Evolutionary conservation across 768 basidiomycete genomes (phyloP).

Genomic region (Coprinellus micaceus): DNA sequence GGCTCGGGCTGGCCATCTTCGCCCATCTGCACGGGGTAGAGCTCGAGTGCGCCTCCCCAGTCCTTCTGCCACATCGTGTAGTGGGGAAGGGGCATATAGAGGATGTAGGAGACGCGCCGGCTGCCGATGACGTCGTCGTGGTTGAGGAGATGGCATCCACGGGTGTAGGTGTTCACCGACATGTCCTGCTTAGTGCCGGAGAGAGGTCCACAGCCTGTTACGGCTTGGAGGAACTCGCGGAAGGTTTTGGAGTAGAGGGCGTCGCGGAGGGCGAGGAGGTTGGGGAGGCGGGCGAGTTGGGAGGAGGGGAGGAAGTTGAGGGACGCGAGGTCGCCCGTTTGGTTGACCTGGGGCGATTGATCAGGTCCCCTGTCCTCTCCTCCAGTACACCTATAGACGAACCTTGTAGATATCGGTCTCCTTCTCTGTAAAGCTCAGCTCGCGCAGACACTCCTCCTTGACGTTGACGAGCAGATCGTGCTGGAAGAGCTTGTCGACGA

Average conservation of each 20-base stretch:
- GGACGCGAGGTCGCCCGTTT: conserved; percentile 95
- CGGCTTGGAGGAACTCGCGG: conserved; percentile 74
- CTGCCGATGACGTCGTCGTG: conserved; percentile 98
- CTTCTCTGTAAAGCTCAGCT: conserved; percentile 85
- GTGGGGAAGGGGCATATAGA: conserved; percentile 86
- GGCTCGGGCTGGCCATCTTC: conserved; percentile 69
- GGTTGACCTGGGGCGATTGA: conserved; percentile 89
- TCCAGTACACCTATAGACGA: too few species aligned
- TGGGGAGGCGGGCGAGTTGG: conserved; percentile 77
- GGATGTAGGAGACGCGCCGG: conserved; percentile 91
- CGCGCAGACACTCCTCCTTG: conserved; percentile 76
- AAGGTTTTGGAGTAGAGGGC: conserved; percentile 86
- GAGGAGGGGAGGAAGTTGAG: conserved; percentile 78
- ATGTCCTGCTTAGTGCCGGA: conserved; percentile 93
- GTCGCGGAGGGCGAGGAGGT: conserved; percentile 78
- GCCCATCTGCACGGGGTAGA: conserved; percentile 73
- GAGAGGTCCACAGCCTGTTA: conserved; percentile 90
- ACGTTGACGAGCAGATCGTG: conserved; percentile 77
- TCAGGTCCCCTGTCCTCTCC: too few species aligned
- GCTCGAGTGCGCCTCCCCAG: conserved; percentile 92
- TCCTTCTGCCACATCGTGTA: conserved; percentile 77
- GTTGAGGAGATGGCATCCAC: conserved; percentile 91
- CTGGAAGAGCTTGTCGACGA: conserved; percentile 79
- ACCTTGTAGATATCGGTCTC: conserved; percentile 99
- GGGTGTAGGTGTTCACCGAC: conserved; percentile 88